phyloP scores from a whole-genome alignment of 2,329 filamentous ascomycete genomes.

The Juglanconis oblonga region DNA sequence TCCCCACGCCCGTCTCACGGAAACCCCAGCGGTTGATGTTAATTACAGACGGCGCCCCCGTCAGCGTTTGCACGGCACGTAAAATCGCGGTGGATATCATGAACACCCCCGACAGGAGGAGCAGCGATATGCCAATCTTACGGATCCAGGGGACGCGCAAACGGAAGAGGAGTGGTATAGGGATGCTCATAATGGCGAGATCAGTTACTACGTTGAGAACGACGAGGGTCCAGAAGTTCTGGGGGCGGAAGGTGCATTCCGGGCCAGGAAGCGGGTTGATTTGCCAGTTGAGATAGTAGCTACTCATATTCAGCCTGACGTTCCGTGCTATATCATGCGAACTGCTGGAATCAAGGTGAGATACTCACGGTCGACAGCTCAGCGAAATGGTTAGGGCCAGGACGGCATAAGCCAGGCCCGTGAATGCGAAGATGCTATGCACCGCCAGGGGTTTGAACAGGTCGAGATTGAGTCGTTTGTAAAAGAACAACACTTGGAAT shows the following conservation, averaged over 20 bases:
- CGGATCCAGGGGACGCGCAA: conserved; percentile 18
- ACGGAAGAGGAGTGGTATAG: conserved; percentile 25
- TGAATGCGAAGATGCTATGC: conserved; percentile 20
- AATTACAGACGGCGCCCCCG: conserved; percentile 23
- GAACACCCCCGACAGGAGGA: conserved; percentile 27
- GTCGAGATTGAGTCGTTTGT: conserved; percentile 24
- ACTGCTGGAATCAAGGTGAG: neutral
- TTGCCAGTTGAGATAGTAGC: conserved; percentile 23
- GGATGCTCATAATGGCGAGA: conserved; percentile 24
- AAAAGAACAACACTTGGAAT: conserved; percentile 27
- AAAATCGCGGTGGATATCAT: conserved; percentile 26
- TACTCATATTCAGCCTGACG: neutral
- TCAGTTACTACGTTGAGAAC: conserved; percentile 26
- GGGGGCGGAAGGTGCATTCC: conserved; percentile 9
- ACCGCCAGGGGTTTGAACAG: conserved; percentile 14
- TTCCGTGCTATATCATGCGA: neutral
- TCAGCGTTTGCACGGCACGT: conserved; percentile 22
- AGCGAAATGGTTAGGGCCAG: conserved; percentile 1
- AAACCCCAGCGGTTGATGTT: conserved; percentile 25
- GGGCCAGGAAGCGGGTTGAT: conserved; percentile 21
- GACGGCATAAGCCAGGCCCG: conserved; percentile 18
- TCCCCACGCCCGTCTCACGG: conserved; percentile 24
- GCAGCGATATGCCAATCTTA: conserved; percentile 18
- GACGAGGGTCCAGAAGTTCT: conserved; percentile 16
- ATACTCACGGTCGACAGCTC: conserved; percentile 7